Evolutionary conservation across 495 filamentous ascomycete species (phyloP).

Genomic region (Gamarada debralockiae): DNA sequence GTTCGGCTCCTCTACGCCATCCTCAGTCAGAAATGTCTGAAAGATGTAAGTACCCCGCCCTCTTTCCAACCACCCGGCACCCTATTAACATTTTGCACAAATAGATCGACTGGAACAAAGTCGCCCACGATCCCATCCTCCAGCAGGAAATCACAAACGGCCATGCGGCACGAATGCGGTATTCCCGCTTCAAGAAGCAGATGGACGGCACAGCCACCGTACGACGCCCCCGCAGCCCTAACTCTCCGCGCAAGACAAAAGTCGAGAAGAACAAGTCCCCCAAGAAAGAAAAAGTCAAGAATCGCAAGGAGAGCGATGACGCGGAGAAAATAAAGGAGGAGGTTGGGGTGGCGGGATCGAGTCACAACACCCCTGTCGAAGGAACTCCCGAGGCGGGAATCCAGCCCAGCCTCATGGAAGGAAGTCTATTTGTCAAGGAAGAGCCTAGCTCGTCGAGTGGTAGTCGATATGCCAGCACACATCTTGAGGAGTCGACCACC

Average conservation of each 20-base stretch:
- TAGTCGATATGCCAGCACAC: not conserved
- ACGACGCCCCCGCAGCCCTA: conserved; percentile 19
- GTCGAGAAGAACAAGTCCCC: conserved; percentile 13
- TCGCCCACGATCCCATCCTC: conserved; percentile 45
- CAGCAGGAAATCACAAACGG: conserved; percentile 68
- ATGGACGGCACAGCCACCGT: conserved; percentile 45
- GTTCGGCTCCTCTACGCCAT: conserved; percentile 70
- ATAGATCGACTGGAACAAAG: conserved; percentile 71
- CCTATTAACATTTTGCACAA: conserved; percentile 1
- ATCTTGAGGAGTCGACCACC: not conserved
- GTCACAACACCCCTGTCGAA: not conserved
- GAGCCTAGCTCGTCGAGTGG: not conserved
- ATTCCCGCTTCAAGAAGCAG: conserved; percentile 61
- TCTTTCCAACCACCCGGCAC: not conserved
- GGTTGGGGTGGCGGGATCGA: not conserved
- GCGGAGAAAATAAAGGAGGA: conserved; percentile 8
- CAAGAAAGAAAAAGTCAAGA: not conserved
- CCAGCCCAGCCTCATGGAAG: not conserved
- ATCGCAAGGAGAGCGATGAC: not conserved
- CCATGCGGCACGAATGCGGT: conserved; percentile 80
- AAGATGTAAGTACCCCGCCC: conserved; percentile 49
- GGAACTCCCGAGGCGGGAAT: conserved; percentile 1
- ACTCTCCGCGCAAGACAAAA: conserved; percentile 7
- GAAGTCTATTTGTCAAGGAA: not conserved
- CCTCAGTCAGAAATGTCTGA: conserved; percentile 69